These are phyloP conservation scores for Tolypocladium inflatum DNA, from an alignment of 2,329 filamentous ascomycete species.

Conservation along the genomic window DNA sequence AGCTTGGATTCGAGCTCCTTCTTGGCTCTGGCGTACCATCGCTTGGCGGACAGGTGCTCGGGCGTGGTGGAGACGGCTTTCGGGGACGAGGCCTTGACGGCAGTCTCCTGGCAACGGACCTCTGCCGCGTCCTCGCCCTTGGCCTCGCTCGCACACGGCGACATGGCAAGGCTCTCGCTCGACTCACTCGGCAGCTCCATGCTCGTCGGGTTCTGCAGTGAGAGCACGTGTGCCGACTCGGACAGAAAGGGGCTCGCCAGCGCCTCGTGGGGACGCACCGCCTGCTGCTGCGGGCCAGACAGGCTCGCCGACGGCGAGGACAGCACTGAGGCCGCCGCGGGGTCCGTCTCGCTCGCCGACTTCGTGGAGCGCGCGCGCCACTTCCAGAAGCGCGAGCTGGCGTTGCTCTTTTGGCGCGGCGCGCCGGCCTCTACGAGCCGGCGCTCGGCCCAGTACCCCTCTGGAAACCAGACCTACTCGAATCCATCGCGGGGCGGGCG, in stretches of 20 bases:
- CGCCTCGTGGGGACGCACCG: neutral
- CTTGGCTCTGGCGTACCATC: slow-evolving; percentile 12
- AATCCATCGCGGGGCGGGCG: slow-evolving; percentile 42
- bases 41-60: neutral
- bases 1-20: slow-evolving; percentile 14
- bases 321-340: slow-evolving; percentile 11
- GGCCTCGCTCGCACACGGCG: slow-evolving; percentile 1
- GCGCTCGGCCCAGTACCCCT: slow-evolving; percentile 55
- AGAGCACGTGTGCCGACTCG: slow-evolving; percentile 38
- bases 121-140: neutral
- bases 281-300: slow-evolving; percentile 5
- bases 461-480: slow-evolving; percentile 56
- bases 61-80: neutral
- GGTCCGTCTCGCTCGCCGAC: slow-evolving; percentile 23
- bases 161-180: slow-evolving; percentile 4
- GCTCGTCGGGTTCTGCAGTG: slow-evolving; percentile 28
- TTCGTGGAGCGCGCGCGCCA: slow-evolving; percentile 29
- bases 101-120: neutral
- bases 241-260: slow-evolving; percentile 33
- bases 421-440: slow-evolving; percentile 16
- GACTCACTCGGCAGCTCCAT: slow-evolving; percentile 2
- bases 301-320: slow-evolving; percentile 13
- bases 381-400: slow-evolving; percentile 26
- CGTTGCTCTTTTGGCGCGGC: slow-evolving; percentile 17
- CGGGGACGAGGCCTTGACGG: neutral